phyloP scores from a whole-genome alignment of 257 asterid species.

The Plantago elongata region DNA sequence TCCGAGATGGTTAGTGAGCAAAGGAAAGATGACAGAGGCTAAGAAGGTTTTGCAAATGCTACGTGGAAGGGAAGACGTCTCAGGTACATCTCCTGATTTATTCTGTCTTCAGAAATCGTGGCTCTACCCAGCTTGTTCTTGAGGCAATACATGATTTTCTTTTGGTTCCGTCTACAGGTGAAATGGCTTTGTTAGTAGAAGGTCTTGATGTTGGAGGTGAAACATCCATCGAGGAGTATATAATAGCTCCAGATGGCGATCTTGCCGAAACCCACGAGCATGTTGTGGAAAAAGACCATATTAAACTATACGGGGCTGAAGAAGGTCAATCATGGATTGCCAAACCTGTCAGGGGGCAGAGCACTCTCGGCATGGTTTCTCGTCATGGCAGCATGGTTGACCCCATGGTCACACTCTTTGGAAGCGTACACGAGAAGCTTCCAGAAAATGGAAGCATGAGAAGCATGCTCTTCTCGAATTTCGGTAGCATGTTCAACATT shows the following conservation, averaged over 20 bases:
- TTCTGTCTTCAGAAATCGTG: not conserved
- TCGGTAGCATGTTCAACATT: conserved; percentile 78
- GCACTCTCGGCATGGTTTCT: conserved; percentile 60
- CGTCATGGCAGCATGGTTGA: conserved; percentile 86
- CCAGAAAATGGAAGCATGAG: conserved; percentile 77
- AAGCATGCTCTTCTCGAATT: conserved; percentile 72
- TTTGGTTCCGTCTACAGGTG: conserved; percentile 48
- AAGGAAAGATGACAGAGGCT: conserved; percentile 83
- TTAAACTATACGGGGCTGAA: conserved; percentile 86
- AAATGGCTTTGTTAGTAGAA: conserved; percentile 88
- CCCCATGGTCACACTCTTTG: conserved; percentile 87
- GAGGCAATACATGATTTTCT: conserved; percentile 4
- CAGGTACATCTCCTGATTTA: conserved; percentile 37
- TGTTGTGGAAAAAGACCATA: conserved; percentile 47
- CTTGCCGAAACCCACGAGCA: conserved; percentile 51
- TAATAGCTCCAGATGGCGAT: conserved; percentile 70
- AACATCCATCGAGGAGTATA: conserved; percentile 79
- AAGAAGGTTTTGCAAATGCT: conserved; percentile 62
- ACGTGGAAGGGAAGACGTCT: conserved; percentile 88
- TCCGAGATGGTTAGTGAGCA: conserved; percentile 95
- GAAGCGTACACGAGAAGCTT: conserved; percentile 80
- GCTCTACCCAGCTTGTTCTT: not conserved
- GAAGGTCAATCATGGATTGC: conserved; percentile 96
- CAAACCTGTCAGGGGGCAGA: conserved; percentile 71
- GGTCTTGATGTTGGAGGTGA: conserved; percentile 82